Conservation (phyloP, 2,329 filamentous ascomycete species). For the Penicillium sp. region DNA sequence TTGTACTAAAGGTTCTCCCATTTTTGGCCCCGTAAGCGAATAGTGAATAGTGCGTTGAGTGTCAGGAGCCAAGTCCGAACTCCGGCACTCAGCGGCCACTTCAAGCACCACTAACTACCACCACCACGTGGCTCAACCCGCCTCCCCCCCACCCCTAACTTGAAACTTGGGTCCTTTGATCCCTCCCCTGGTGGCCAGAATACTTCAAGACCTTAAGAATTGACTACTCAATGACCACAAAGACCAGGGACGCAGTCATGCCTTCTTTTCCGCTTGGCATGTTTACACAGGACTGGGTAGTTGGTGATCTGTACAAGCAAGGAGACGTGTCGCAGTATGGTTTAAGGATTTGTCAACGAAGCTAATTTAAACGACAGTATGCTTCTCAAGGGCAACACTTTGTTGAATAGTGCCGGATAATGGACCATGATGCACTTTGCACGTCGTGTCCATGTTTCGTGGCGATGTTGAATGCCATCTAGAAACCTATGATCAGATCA, state of each 20-base stretch:
- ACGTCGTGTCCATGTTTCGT: neutral
- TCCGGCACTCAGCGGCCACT: no score
- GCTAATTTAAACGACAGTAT: neutral
- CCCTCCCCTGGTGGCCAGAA: neutral
- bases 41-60: no score
- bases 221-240: neutral
- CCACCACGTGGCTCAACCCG: neutral
- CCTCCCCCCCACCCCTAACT: neutral
- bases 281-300: neutral
- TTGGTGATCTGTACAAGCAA: neutral
- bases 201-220: neutral
- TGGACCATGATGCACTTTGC: neutral
- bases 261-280: neutral
- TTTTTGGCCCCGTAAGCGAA: no score
- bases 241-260: no score
- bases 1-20: no score
- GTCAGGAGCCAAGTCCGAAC: no score
- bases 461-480: constrained; percentile 3
- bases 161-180: neutral
- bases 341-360: neutral
- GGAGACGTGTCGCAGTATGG: neutral
- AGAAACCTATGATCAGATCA: neutral
- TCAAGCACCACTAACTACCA: neutral
- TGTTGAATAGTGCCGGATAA: neutral
- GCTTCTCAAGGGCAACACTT: neutral